A percentile compares a stretch with the other conserved stretches of the same genome.
These are phyloP conservation scores for Thymus quinquecostatus DNA, from an alignment of 257 asterid genomes.

Conservation along the genomic window DNA sequence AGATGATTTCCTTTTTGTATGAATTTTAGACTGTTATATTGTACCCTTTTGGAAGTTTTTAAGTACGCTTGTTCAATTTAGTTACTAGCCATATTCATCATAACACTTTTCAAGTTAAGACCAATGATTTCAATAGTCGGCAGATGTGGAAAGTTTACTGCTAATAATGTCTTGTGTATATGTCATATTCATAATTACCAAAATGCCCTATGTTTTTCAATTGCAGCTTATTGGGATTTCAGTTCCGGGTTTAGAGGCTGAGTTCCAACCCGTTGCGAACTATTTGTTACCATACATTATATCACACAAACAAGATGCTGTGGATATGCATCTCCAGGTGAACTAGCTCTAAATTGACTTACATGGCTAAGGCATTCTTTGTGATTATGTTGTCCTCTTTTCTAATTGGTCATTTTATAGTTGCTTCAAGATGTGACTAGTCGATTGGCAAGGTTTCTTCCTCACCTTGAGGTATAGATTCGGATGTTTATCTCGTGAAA, in stretches of 20 bases:
- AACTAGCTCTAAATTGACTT: slow-evolving; percentile 30
- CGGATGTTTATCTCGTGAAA: slow-evolving; percentile 19
- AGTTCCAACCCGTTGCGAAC: slow-evolving; percentile 84
- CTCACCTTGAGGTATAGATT: slow-evolving; percentile 85
- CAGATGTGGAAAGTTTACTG: slow-evolving; percentile 25
- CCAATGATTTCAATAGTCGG: slow-evolving; percentile 8
- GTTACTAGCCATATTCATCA: slow-evolving; percentile 14
- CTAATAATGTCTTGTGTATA: slow-evolving; percentile 21
- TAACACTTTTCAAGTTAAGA: slow-evolving; percentile 20
- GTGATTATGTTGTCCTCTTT: slow-evolving; percentile 29
- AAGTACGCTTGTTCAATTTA: slow-evolving; percentile 16
- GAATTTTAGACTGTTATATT: slow-evolving; percentile 9
- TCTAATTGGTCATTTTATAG: slow-evolving; percentile 59
- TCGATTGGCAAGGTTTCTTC: slow-evolving; percentile 84
- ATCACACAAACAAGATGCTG: slow-evolving; percentile 78
- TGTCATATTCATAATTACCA: slow-evolving; percentile 7
- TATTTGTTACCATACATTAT: slow-evolving; percentile 77
- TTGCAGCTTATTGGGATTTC: slow-evolving; percentile 89
- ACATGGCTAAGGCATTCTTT: slow-evolving; percentile 13
- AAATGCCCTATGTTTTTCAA: slow-evolving; percentile 31
- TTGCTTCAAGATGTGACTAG: slow-evolving; percentile 86
- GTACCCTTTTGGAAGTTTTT: slow-evolving; percentile 19
- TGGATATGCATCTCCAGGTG: slow-evolving; percentile 93
- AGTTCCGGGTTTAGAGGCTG: slow-evolving; percentile 86
- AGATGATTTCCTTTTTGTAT: not conserved